phyloP scores from a whole-genome alignment of 2,329 filamentous ascomycete genomes.

The Neofusicoccum sp. region DNA sequence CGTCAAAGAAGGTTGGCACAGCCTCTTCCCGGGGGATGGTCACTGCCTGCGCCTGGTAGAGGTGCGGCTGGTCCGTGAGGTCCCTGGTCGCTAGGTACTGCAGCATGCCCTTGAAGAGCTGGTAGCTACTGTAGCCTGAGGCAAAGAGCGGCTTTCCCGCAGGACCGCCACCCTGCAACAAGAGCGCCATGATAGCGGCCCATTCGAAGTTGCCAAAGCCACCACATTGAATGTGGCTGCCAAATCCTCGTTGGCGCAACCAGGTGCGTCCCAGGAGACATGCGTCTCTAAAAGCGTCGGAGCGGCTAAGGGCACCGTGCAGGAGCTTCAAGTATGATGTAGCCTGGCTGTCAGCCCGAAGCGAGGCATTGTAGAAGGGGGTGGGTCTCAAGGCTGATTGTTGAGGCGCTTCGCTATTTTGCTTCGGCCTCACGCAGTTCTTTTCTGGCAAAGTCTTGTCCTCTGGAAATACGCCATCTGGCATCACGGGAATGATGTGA shows the following conservation, averaged over 20 bases:
- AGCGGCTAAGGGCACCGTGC: constrained; percentile 68
- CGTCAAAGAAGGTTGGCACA: constrained; percentile 77
- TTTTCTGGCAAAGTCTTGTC: constrained; percentile 71
- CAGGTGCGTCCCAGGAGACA: constrained; percentile 85
- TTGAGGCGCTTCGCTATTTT: constrained; percentile 43
- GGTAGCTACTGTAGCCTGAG: constrained; percentile 81
- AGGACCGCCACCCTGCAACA: constrained; percentile 76
- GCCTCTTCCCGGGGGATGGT: constrained; percentile 44
- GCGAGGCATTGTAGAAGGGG: constrained; percentile 84
- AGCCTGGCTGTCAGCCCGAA: constrained; percentile 76
- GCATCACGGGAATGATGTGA: constrained; percentile 75
- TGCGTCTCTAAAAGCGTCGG: constrained; percentile 75
- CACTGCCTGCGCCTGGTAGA: constrained; percentile 46
- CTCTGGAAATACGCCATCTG: constrained; percentile 68
- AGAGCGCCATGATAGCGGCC: constrained; percentile 75
- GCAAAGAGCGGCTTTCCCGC: constrained; percentile 74
- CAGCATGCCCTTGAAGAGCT: constrained; percentile 92
- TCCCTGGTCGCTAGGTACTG: constrained; percentile 81
- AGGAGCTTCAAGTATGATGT: constrained; percentile 75
- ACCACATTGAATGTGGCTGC: constrained; percentile 67
- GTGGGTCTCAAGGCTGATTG: constrained; percentile 54
- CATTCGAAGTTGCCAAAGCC: constrained; percentile 96
- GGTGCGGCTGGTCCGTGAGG: constrained; percentile 67
- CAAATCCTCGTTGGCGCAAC: constrained; percentile 85
- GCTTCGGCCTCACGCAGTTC: constrained; percentile 67